Percentiles rank a stretch among this genome's conserved stretches.
These are phyloP conservation scores for Skeletonema costatum DNA, from an alignment of 108 stramenopile genomes.

Conservation along the genomic window DNA sequence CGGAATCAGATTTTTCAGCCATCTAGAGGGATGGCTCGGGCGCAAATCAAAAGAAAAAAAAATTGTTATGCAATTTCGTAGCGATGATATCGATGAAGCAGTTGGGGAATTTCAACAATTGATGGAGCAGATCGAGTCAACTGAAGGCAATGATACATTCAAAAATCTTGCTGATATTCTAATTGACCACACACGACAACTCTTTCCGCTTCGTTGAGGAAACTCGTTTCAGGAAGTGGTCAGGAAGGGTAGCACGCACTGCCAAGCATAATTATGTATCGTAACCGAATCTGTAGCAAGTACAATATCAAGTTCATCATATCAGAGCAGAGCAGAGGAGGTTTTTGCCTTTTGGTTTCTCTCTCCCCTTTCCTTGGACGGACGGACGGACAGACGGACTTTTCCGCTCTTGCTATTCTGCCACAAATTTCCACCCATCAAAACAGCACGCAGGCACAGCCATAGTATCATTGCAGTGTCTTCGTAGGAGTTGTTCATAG, in stretches of 20 bases:
- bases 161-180: neutral
- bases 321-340: too few species aligned
- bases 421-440: too few species aligned
- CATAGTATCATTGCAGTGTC: too few species aligned
- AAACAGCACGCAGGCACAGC: too few species aligned
- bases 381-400: too few species aligned
- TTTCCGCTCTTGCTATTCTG: too few species aligned
- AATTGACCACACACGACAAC: neutral
- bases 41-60: neutral
- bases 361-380: too few species aligned
- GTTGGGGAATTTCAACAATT: neutral
- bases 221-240: too few species aligned
- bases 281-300: too few species aligned
- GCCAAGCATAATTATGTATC: neutral
- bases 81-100: neutral
- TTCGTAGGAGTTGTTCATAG: too few species aligned
- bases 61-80: neutral
- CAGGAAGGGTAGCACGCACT: neutral
- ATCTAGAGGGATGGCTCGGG: neutral
- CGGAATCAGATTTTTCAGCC: neutral
- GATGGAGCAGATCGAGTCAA: neutral
- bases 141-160: neutral
- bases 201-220: neutral
- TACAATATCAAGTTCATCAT: too few species aligned
- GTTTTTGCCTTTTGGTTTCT: too few species aligned